These are phyloP conservation scores for Lachnellula arida DNA, from an alignment of 2,329 filamentous ascomycete species.

Conservation along the genomic window DNA sequence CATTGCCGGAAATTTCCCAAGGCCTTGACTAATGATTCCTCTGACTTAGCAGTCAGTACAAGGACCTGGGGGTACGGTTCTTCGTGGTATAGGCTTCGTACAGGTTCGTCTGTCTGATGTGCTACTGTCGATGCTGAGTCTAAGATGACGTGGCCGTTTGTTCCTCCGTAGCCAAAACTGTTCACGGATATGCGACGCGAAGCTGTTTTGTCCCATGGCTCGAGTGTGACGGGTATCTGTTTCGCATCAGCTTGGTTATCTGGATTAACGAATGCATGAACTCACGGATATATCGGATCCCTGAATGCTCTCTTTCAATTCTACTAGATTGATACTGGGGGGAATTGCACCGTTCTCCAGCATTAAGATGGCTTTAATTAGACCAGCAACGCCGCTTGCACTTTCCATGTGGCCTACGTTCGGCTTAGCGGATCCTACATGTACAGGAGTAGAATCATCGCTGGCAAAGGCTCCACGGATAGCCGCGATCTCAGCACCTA, in stretches of 20 bases:
- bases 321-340: constrained; percentile 23
- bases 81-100: neutral
- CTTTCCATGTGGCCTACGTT: constrained; percentile 22
- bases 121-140: constrained; percentile 7
- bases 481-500: neutral
- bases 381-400: constrained; percentile 14
- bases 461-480: neutral
- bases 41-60: constrained; percentile 1
- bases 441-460: neutral
- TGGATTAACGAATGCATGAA: too few species aligned
- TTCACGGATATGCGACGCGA: constrained; percentile 16
- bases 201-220: constrained; percentile 1
- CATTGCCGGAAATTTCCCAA: neutral
- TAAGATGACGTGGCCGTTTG: constrained; percentile 41
- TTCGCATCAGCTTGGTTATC: too few species aligned
- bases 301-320: constrained; percentile 27
- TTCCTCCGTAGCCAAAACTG: constrained; percentile 41
- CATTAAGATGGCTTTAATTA: constrained; percentile 14
- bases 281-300: constrained; percentile 3
- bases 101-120: neutral
- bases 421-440: constrained; percentile 12
- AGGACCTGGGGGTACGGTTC: neutral
- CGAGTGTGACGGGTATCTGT: neutral
- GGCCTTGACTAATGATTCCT: neutral
- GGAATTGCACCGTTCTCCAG: constrained; percentile 19